Conservation (phyloP, 2,329 filamentous ascomycete species). For the Chaetoscypha palmicola region DNA sequence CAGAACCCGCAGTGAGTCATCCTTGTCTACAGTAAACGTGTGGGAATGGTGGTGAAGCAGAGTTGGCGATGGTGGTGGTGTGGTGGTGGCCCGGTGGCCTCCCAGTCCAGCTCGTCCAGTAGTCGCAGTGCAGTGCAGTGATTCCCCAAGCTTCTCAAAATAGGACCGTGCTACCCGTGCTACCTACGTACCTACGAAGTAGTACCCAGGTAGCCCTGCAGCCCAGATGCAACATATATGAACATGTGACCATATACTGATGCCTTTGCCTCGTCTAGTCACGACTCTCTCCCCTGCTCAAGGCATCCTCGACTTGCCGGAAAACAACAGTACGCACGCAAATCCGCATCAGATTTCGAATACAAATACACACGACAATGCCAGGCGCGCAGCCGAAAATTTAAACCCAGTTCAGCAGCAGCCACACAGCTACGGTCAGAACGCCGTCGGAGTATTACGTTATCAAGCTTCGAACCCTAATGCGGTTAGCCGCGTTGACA, state of each 20-base stretch:
- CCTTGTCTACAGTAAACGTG: not conserved
- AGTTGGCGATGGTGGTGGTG: not conserved
- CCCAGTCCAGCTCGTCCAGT: not conserved
- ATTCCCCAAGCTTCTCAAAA: too few species aligned
- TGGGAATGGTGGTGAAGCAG: not conserved
- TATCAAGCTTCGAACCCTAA: conserved; percentile 2
- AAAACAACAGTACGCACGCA: conserved; percentile 1
- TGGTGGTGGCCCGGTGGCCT: too few species aligned
- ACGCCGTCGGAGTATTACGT: not conserved
- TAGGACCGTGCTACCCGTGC: too few species aligned
- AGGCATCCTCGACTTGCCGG: conserved; percentile 4
- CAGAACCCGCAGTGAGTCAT: conserved; percentile 18
- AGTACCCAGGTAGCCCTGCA: too few species aligned
- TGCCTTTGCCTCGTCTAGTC: conserved; percentile 5
- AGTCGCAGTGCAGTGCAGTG: too few species aligned
- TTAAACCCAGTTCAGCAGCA: not conserved
- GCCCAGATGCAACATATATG: too few species aligned
- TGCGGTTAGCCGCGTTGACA: conserved; percentile 7
- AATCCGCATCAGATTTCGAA: conserved; percentile 3
- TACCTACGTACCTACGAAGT: too few species aligned
- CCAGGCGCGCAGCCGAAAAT: conserved; percentile 1
- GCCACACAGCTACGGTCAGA: not conserved
- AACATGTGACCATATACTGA: conserved; percentile 21
- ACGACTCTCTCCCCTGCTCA: conserved; percentile 7
- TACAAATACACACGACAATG: conserved; percentile 9